Conservation (phyloP, 2,329 filamentous ascomycete species). For the Phyllosticta citrichinensis region DNA sequence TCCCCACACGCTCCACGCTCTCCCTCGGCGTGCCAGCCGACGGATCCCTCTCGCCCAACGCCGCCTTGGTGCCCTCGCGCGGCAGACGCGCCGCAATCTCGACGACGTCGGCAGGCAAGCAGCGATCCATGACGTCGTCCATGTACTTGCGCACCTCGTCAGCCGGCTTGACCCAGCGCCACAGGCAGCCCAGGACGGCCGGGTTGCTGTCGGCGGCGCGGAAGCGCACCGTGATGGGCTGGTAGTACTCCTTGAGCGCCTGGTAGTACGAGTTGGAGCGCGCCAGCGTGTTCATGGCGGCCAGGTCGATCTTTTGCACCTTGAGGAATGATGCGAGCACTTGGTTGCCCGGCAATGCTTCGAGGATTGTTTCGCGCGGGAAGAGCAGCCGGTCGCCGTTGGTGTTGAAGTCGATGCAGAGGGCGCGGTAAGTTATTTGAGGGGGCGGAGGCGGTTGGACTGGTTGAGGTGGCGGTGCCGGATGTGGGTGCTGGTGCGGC, state of each 20-base stretch:
- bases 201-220: conserved; percentile 36
- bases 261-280: conserved; percentile 41
- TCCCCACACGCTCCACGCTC: not conserved
- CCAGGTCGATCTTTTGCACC: conserved; percentile 9
- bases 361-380: conserved; percentile 66
- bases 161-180: conserved; percentile 42
- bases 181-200: conserved; percentile 44
- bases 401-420: conserved; percentile 31
- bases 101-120: conserved; percentile 44
- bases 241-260: conserved; percentile 39
- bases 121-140: conserved; percentile 42
- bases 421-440: conserved; percentile 13
- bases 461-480: not conserved
- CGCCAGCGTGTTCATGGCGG: conserved; percentile 41
- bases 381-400: conserved; percentile 67
- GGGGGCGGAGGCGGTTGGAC: conserved; percentile 1
- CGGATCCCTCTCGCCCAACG: not conserved
- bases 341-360: conserved; percentile 52
- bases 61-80: conserved; percentile 20
- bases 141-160: conserved; percentile 30
- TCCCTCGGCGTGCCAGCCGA: not conserved
- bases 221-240: conserved; percentile 59
- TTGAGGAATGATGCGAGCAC: conserved; percentile 69
- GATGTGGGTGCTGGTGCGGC: not conserved
- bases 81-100: conserved; percentile 49